Percentiles rank a stretch among this genome's conserved stretches.
Conservation (phyloP, 495 filamentous ascomycete genomes). For the Neurospora tetraspora region DNA sequence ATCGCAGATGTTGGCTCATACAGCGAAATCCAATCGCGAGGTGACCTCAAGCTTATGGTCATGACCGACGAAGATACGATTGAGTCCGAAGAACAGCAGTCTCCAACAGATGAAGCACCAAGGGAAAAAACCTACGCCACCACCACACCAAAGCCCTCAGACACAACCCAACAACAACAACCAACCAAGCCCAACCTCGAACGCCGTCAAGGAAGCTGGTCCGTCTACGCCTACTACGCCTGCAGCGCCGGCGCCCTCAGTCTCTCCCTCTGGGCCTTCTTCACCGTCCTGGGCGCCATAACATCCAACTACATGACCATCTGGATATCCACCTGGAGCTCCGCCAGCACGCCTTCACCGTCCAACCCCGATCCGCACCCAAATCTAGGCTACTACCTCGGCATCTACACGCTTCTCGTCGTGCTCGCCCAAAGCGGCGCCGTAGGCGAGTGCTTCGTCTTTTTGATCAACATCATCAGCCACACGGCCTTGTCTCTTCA, state of each 20-base stretch:
- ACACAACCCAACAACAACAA: background rate
- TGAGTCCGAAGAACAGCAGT: background rate
- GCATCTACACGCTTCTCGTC: conserved; percentile 46
- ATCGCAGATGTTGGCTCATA: background rate
- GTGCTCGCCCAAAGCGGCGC: conserved; percentile 6
- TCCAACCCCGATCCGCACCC: conserved; percentile 27
- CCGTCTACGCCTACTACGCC: conserved; percentile 7
- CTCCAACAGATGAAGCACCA: background rate
- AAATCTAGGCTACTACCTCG: conserved; percentile 41
- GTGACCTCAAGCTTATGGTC: background rate
- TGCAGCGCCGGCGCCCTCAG: background rate
- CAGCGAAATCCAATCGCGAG: background rate
- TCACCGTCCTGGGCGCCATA: conserved; percentile 1
- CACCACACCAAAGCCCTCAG: background rate
- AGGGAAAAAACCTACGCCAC: background rate
- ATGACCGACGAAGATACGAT: background rate
- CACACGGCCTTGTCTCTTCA: conserved; percentile 7
- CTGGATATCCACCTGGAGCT: background rate
- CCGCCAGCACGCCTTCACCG: background rate
- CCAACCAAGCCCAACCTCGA: background rate
- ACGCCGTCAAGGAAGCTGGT: conserved; percentile 2
- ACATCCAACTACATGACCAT: background rate
- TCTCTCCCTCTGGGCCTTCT: conserved; percentile 2
- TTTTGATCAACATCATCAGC: conserved; percentile 3
- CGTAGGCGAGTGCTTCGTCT: background rate